Conservation (phyloP, 1,284 basidiomycete genomes). For the Ganoderma boninense region DNA sequence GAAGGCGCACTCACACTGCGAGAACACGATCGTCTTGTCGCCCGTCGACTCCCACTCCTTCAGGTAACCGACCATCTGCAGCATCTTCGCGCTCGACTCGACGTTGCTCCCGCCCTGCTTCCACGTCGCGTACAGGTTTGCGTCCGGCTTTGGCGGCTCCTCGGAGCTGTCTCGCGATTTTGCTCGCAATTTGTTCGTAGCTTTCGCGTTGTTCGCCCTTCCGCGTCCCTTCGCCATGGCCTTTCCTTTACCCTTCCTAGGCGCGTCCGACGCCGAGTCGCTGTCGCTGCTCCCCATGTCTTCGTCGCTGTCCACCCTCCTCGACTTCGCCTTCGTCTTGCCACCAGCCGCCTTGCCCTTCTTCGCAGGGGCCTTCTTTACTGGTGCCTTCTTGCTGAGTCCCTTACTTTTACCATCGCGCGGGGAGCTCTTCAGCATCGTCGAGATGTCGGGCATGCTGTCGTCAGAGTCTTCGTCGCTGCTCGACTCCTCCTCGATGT, state of each 20-base stretch:
- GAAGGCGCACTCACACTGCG: constrained; percentile 60
- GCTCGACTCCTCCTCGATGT: constrained; percentile 39
- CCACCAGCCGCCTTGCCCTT: constrained; percentile 8
- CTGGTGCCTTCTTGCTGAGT: constrained; percentile 3
- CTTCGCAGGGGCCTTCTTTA: constrained; percentile 10
- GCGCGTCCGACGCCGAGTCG: constrained; percentile 4
- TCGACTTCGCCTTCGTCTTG: neutral
- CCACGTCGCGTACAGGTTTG: constrained; percentile 58
- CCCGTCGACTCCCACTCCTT: constrained; percentile 67
- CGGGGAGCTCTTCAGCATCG: constrained; percentile 36
- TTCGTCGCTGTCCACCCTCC: constrained; percentile 10
- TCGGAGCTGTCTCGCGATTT: constrained; percentile 8
- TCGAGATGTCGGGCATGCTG: constrained; percentile 53
- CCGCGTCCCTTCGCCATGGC: constrained; percentile 6
- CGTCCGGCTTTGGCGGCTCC: constrained; percentile 43
- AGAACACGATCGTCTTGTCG: constrained; percentile 76
- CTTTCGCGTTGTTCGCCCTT: constrained; percentile 18
- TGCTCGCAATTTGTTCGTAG: neutral
- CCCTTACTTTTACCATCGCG: constrained; percentile 5
- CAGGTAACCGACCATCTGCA: constrained; percentile 59
- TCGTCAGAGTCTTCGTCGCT: constrained; percentile 43
- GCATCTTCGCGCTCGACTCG: constrained; percentile 75
- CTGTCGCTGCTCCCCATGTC: constrained; percentile 3
- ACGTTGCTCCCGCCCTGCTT: constrained; percentile 61
- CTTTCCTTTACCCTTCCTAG: constrained; percentile 1